A percentile compares a stretch with the other conserved stretches of the same genome.
phyloP scores from a whole-genome alignment of 176 grass and related monocot genomes.

The Hyparrhenia diplandra region DNA sequence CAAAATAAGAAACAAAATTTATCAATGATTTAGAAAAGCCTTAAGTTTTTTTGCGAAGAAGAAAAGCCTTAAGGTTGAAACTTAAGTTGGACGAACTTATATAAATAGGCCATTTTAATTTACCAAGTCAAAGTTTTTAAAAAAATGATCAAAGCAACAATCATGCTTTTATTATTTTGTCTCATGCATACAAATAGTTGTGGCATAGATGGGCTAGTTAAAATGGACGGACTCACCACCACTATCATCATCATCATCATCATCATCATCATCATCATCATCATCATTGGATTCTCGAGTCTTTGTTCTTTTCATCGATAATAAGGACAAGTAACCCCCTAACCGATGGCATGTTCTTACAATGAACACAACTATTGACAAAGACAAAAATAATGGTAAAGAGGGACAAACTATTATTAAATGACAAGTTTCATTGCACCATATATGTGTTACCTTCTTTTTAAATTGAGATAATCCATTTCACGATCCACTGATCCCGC shows the following conservation, averaged over 20 bases:
- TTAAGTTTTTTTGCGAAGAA: no score
- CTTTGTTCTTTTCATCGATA: slow-evolving; percentile 1
- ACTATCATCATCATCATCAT: background rate
- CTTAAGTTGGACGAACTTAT: background rate
- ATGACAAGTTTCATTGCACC: background rate
- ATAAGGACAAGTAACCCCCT: slow-evolving; percentile 9
- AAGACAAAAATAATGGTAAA: background rate
- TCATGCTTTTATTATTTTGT: background rate
- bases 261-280: no score
- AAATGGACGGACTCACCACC: slow-evolving; percentile 18
- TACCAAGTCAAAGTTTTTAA: background rate
- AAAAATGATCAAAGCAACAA: background rate
- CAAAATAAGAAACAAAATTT: background rate
- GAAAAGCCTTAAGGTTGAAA: background rate
- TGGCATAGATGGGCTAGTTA: background rate
- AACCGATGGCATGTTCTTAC: background rate
- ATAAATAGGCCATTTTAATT: slow-evolving; percentile 1
- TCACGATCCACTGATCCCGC: slow-evolving; percentile 8
- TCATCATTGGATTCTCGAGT: background rate
- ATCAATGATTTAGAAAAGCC: background rate
- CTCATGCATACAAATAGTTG: background rate
- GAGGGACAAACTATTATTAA: background rate
- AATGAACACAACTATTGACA: slow-evolving; percentile 2
- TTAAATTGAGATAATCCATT: slow-evolving; percentile 15
- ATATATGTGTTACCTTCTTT: slow-evolving; percentile 23